Evolutionary conservation across 495 filamentous ascomycete species (phyloP).

Genomic region (Hyaloscypha variabilis): DNA sequence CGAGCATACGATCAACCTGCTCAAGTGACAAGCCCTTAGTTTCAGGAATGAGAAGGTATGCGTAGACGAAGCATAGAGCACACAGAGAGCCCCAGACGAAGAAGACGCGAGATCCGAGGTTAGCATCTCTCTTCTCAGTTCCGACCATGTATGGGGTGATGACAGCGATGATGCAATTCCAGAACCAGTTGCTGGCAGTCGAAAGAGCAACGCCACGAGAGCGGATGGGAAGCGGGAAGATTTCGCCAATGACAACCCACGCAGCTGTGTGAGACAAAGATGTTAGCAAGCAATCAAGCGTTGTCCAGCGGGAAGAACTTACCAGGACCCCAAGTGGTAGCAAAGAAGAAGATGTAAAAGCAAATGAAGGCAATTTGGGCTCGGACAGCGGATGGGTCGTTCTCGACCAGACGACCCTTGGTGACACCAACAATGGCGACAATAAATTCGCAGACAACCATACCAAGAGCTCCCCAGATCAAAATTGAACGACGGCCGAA

Average conservation of each 20-base stretch:
- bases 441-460: constrained; percentile 83
- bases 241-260: constrained; percentile 86
- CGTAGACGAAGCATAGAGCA: constrained; percentile 65
- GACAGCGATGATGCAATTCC: constrained; percentile 55
- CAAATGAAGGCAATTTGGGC: constrained; percentile 68
- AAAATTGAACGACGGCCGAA: constrained; percentile 72
- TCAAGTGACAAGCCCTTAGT: constrained; percentile 80
- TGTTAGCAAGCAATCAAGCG: constrained; percentile 32
- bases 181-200: constrained; percentile 87
- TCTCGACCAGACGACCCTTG: constrained; percentile 46
- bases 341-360: constrained; percentile 80
- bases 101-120: constrained; percentile 75
- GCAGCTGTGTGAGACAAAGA: constrained; percentile 34
- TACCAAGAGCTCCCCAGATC: constrained; percentile 69
- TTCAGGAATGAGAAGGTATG: constrained; percentile 81
- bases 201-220: constrained; percentile 79
- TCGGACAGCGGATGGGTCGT: constrained; percentile 27
- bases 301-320: background rate
- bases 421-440: constrained; percentile 75
- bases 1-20: constrained; percentile 90
- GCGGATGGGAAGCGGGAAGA: constrained; percentile 84
- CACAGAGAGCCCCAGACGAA: constrained; percentile 79
- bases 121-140: constrained; percentile 39
- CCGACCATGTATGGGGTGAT: constrained; percentile 36
- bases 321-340: constrained; percentile 71